These are phyloP conservation scores for Xylariales sp. DNA, from an alignment of 2,329 filamentous ascomycete species.

Conservation along the genomic window DNA sequence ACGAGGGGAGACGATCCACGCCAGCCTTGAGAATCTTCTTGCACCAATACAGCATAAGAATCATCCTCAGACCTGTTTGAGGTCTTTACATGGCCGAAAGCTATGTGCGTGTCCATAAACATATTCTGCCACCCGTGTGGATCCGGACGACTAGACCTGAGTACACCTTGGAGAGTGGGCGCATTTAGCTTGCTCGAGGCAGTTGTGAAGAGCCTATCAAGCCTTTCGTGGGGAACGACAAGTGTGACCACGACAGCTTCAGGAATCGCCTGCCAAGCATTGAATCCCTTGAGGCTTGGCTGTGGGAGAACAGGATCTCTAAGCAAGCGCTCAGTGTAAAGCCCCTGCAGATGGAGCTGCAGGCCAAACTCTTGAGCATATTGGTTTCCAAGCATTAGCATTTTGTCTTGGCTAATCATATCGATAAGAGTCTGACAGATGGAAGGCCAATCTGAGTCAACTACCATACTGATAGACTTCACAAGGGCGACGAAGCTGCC, in stretches of 20 bases:
- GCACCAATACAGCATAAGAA: conserved; percentile 25
- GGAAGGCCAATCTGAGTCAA: conserved; percentile 28
- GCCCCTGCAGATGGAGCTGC: conserved; percentile 29
- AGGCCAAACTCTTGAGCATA: conserved; percentile 29
- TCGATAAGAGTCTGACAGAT: conserved; percentile 24
- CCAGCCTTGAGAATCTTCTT: conserved; percentile 31
- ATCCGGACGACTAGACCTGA: neutral
- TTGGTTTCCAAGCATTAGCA: no score
- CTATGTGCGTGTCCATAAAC: conserved; percentile 35
- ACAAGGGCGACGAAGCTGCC: conserved; percentile 34
- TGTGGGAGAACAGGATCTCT: conserved; percentile 13
- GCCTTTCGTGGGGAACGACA: conserved; percentile 11
- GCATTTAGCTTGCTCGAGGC: conserved; percentile 3
- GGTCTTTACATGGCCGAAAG: conserved; percentile 31
- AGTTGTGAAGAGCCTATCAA: conserved; percentile 9
- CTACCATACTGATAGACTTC: conserved; percentile 27
- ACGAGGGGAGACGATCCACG: conserved; percentile 31
- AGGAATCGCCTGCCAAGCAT: neutral
- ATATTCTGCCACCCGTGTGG: conserved; percentile 19
- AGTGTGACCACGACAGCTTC: conserved; percentile 12
- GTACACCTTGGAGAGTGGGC: conserved; percentile 11
- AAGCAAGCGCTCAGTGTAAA: conserved; percentile 28
- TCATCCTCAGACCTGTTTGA: conserved; percentile 19
- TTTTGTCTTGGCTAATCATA: conserved; percentile 26
- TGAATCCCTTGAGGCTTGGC: conserved; percentile 5